Percentiles rank a stretch among this genome's conserved stretches.
phyloP scores from a whole-genome alignment of 495 filamentous ascomycete genomes.

The Choiromyces venosus region DNA sequence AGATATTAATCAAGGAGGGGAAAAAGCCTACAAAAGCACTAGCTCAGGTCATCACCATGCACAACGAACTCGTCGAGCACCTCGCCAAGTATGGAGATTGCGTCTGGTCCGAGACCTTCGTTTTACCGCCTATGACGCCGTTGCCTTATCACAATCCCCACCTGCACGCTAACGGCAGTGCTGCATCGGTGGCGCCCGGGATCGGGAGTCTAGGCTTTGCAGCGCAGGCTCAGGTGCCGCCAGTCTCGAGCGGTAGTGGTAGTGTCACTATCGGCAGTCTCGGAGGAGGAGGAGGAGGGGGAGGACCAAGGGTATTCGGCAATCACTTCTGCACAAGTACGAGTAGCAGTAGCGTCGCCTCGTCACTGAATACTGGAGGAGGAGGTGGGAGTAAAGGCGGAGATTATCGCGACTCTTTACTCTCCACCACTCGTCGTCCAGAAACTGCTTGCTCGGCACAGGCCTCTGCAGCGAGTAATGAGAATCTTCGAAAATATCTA shows the following conservation, averaged over 20 bases:
- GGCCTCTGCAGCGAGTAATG: slow-evolving; percentile 6
- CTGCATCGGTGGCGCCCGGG: no score
- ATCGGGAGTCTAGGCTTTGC: background rate
- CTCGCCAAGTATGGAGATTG: slow-evolving; percentile 29
- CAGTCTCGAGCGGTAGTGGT: background rate
- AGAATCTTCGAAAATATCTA: slow-evolving; percentile 33
- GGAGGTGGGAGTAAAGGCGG: no score
- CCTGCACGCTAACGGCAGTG: no score
- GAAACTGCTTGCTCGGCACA: background rate
- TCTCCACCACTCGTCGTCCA: background rate
- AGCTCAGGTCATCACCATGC: slow-evolving; percentile 26
- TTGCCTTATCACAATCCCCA: background rate
- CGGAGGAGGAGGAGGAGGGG: background rate
- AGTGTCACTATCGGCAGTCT: no score
- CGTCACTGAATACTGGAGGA: background rate
- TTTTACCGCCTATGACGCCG: slow-evolving; percentile 8
- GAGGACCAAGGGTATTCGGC: background rate
- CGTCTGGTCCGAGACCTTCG: slow-evolving; percentile 26
- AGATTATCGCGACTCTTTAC: background rate
- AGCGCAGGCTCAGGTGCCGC: background rate
- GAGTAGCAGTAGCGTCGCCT: background rate
- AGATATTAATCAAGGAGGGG: slow-evolving; percentile 32
- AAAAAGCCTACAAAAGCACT: slow-evolving; percentile 21
- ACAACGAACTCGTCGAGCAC: slow-evolving; percentile 38
- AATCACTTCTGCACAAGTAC: background rate